phyloP scores from a whole-genome alignment of 2,329 filamentous ascomycete species.

The Fusarium keratoplasticum region DNA sequence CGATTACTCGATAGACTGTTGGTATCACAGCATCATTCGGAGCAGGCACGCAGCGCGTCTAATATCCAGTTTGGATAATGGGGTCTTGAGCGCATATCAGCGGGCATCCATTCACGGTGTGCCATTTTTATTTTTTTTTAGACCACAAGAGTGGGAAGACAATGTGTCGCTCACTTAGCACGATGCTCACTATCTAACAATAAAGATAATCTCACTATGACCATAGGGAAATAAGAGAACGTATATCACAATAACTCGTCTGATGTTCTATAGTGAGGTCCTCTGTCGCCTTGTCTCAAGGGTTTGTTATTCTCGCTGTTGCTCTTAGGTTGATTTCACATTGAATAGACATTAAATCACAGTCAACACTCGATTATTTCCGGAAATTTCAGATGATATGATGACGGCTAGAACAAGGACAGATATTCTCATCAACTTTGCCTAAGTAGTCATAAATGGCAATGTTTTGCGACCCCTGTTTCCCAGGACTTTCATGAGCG shows the following conservation, averaged over 20 bases:
- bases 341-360: not conserved
- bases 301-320: too few relatives aligned
- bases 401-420: not conserved
- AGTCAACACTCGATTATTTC: not conserved
- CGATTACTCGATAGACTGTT: constrained; percentile 8
- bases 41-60: constrained; percentile 7
- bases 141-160: too few relatives aligned
- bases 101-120: not conserved
- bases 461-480: not conserved
- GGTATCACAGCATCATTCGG: constrained; percentile 14
- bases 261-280: too few relatives aligned
- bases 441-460: not conserved
- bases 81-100: not conserved
- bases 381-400: not conserved
- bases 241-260: too few relatives aligned
- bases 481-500: not conserved
- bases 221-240: too few relatives aligned
- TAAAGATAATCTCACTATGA: too few relatives aligned
- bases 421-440: not conserved
- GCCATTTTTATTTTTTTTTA: too few relatives aligned
- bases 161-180: too few relatives aligned
- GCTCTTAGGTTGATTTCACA: not conserved
- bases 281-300: too few relatives aligned
- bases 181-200: too few relatives aligned
- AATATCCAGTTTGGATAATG: constrained; percentile 9